Percentiles rank a stretch among this genome's conserved stretches.
phyloP scores from a whole-genome alignment of 306 rosid genomes.

The Quercus bicolor region DNA sequence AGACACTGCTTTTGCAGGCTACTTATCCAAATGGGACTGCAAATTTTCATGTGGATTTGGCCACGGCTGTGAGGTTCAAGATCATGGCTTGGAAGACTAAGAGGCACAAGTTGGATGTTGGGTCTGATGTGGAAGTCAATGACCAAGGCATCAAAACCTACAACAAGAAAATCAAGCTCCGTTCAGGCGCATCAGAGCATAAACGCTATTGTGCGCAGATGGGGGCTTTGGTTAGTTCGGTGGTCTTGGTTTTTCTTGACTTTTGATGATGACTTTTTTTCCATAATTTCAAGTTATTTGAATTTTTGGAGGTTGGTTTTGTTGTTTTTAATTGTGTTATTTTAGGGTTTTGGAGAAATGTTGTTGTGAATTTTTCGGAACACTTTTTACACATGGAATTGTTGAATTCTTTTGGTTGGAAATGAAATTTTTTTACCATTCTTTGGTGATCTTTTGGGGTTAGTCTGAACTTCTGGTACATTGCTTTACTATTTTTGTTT shows the following conservation, averaged over 20 bases:
- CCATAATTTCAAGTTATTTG: neutral
- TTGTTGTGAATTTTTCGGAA: neutral
- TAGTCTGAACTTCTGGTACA: too few species aligned
- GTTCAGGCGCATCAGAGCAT: constrained; percentile 40
- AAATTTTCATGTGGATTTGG: constrained; percentile 46
- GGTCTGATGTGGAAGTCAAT: constrained; percentile 47
- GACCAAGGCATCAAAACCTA: constrained; percentile 28
- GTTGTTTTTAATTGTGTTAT: neutral
- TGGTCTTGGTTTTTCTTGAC: constrained; percentile 24
- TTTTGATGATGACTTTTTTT: neutral
- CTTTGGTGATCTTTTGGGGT: neutral
- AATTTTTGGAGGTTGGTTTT: neutral
- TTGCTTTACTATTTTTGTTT: too few species aligned
- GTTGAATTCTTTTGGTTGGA: neutral
- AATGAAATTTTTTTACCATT: neutral
- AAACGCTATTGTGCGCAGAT: constrained; percentile 24
- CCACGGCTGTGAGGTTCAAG: constrained; percentile 71
- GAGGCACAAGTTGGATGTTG: constrained; percentile 42
- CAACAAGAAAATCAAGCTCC: constrained; percentile 43
- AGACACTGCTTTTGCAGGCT: constrained; percentile 14
- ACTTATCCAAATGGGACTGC: neutral
- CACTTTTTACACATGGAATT: neutral
- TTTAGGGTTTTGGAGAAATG: neutral
- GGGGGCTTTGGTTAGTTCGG: constrained; percentile 22
- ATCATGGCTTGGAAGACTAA: constrained; percentile 61